Base-by-base conservation (phyloP, 192 early-diverging fungal genomes). In the Umbelopsis vinacea region DNA sequence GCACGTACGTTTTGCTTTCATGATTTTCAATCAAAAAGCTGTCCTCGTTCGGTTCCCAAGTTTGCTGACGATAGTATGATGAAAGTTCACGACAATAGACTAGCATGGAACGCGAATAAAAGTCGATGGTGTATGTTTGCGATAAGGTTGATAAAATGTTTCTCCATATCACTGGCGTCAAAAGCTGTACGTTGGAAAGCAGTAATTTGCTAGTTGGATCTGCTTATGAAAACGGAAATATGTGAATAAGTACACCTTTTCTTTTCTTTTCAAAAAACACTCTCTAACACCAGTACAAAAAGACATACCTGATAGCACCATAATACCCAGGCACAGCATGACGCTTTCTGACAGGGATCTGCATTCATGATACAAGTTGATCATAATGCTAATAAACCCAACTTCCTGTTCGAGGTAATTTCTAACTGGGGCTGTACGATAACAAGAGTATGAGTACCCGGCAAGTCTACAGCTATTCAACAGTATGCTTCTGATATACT, bases 331-430 rank as follows among this genome's bases (percentile, higher is more conserved):
- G 40, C 72, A 78, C 17, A 70, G 52, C 21, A 74, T 35, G 1
- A 71, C 40, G 54, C 66, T 67, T n/a, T 74, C 72, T 17, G 72
- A 43, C 35, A 78, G 45, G 19, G 53, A 55, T 7, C 38, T 48
- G 17, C 40, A 68, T 43, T 74, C 45, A 54, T 78, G 72, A 46
- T 71, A 70, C 29, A 78, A 15, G 46, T 78, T 74, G 1, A 74
- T 45, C 55, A 78, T 46, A 14, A 74, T 63, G 26, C 67, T 66
- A 22, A 78, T 55, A 47, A 78, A 70, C 4, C 71, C 43, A 22
- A 78, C 33, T 24, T 78, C 68, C 22, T 71, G 46, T 17, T 74
- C 66, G 26, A 78, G 47, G 40, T 78, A 78, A 19, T 54, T 52
- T 10, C 72, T 40, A 3, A 71, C 52, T 50, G 71, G 55, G 10